These are phyloP conservation scores for Chrysosporium queenslandicum DNA, from an alignment of 2,329 filamentous ascomycete genomes.

Conservation along the genomic window DNA sequence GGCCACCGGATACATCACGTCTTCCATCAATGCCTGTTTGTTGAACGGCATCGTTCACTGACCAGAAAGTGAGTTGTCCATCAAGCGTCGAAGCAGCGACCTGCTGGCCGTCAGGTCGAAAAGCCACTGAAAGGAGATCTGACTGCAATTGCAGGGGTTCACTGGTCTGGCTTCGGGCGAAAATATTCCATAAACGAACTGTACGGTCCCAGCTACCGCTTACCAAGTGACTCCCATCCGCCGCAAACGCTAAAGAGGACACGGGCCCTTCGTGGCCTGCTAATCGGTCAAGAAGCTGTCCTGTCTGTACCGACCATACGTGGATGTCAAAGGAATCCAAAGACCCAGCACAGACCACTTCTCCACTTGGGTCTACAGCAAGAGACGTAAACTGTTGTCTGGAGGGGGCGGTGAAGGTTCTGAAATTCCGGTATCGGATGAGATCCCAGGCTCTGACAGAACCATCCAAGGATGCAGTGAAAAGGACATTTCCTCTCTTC, in stretches of 20 bases:
- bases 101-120: conserved; percentile 83
- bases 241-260: conserved; percentile 76
- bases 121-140: conserved; percentile 75
- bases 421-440: conserved; percentile 90
- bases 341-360: conserved; percentile 90
- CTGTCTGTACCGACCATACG: conserved; percentile 97
- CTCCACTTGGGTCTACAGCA: conserved; percentile 92
- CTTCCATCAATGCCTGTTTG: conserved; percentile 78
- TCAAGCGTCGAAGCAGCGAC: conserved; percentile 87
- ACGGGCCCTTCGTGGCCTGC: conserved; percentile 91
- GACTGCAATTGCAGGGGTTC: conserved; percentile 87
- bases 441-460: conserved; percentile 94
- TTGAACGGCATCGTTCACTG: conserved; percentile 76
- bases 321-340: conserved; percentile 95
- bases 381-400: conserved; percentile 86
- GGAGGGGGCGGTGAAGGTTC: conserved; percentile 90
- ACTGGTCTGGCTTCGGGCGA: conserved; percentile 84
- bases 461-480: conserved; percentile 88
- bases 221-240: conserved; percentile 70
- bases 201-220: conserved; percentile 97
- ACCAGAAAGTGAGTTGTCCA: conserved; percentile 92
- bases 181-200: conserved; percentile 92
- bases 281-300: conserved; percentile 81
- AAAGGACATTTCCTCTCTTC: conserved; percentile 88
- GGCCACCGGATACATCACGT: conserved; percentile 84